Evolutionary conservation across 2,329 filamentous ascomycete species (phyloP), one percentile per base, ranked within the genome.

Genomic region (Xylaria sp.): DNA sequence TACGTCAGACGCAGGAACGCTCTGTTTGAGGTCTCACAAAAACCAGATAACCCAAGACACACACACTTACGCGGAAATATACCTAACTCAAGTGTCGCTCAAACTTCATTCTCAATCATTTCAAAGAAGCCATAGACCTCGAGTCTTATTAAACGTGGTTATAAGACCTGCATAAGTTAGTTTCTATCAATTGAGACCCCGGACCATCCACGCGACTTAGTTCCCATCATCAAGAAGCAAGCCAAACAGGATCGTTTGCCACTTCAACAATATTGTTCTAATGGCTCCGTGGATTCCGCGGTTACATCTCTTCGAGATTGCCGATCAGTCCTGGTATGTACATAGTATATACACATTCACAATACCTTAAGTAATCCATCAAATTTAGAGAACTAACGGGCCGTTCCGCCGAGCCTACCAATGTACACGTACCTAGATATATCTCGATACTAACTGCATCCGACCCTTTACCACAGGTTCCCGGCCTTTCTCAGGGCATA

Each of bases 241-340:
- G 49, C 15, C 6, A 18, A 18, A 18, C 28, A 4, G 20, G 28
- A n/a, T n/a, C 8, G 7, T 54, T n/a, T n/a, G 36, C 51, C 20
- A 10, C 7, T 33, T 33, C n/a, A n/a, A 2, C 25, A 18, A 31
- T 31, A 10, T 33, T 20, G 15, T 10, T 36, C 10, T 23, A 74
- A 75, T 77, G 75, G 62, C 72, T 51, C 83, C 86, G 58, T 80
- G 85, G 48, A 78, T 88, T 64, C 88, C 86, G 8, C 86, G 88
- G 9, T 81, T 90, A 79, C 88, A 91, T 77, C 84, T 91, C 73
- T 89, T 89, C 71, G 90, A 92, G 82, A 89, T 92, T 70, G 86
- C 89, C 72, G 90, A 92, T 75, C 88, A 90, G 78, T 73, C 85
- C 64, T 92, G 90, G 90, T 91, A 82, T 4, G 56, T 31, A 28